A percentile compares a stretch with the other conserved stretches of the same genome.
These are phyloP conservation scores for Blastobotrys chiropterorum DNA, from an alignment of 805 yeast genomes.

Conservation along the genomic window DNA sequence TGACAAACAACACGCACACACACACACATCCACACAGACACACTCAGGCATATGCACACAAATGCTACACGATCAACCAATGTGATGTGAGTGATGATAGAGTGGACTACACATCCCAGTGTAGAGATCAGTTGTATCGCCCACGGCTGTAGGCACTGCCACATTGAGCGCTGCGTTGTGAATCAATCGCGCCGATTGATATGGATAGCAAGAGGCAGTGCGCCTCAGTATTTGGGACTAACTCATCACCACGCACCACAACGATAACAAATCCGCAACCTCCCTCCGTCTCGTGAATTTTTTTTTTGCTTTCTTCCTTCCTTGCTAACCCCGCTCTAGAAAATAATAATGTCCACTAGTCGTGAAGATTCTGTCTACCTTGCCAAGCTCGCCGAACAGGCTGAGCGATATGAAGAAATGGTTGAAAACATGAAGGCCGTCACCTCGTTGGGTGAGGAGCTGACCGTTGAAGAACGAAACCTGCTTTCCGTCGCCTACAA, in stretches of 20 bases:
- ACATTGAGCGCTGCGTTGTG: background rate
- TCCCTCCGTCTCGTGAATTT: background rate
- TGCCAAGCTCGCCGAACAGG: slow-evolving; percentile 98
- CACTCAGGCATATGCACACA: too few relatives aligned
- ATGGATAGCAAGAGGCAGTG: background rate
- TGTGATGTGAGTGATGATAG: too few relatives aligned
- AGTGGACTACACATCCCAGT: background rate
- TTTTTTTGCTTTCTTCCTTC: background rate
- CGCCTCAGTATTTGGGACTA: background rate
- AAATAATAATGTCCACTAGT: slow-evolving; percentile 10
- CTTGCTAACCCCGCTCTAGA: background rate
- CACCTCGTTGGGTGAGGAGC: slow-evolving; percentile 91
- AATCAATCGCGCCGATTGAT: background rate
- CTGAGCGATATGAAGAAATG: slow-evolving; percentile 99
- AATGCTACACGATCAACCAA: too few relatives aligned
- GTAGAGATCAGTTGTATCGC: background rate
- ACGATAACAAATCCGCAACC: background rate
- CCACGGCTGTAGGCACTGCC: background rate
- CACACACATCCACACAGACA: too few relatives aligned
- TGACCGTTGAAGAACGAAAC: slow-evolving; percentile 97
- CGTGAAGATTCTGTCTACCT: slow-evolving; percentile 35
- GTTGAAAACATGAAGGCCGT: slow-evolving; percentile 97
- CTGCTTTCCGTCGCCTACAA: slow-evolving; percentile 95
- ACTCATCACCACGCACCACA: background rate
- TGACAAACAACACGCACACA: too few relatives aligned